Percentiles rank a stretch among this genome's conserved stretches.
phyloP scores from a whole-genome alignment of 208 protist genomes.

The Crithidia acanthocephali region DNA sequence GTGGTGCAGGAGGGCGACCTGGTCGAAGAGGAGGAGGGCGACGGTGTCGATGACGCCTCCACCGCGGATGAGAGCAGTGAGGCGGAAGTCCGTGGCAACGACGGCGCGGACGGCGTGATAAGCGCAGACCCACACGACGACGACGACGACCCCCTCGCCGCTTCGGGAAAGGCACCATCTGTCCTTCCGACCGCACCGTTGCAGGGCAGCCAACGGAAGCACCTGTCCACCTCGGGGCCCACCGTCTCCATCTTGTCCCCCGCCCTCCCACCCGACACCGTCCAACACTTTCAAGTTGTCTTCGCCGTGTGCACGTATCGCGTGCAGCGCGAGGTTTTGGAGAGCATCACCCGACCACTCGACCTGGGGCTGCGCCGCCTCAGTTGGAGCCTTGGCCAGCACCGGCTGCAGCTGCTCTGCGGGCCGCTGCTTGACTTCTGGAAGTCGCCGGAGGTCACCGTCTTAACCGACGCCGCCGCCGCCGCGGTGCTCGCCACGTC shows the following conservation, averaged over 20 bases:
- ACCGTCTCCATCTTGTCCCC: slow-evolving; percentile 21
- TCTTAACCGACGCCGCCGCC: not conserved
- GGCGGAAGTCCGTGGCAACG: not conserved
- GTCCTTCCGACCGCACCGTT: too few relatives aligned
- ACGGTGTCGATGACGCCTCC: not conserved
- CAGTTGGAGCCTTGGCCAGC: slow-evolving; percentile 20
- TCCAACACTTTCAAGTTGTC: slow-evolving; percentile 23
- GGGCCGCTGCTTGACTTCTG: slow-evolving; percentile 29
- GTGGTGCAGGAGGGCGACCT: not conserved
- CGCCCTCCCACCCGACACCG: slow-evolving; percentile 8
- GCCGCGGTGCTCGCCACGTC: not conserved
- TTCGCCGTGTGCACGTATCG: slow-evolving; percentile 13
- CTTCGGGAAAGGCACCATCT: too few relatives aligned
- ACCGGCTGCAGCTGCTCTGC: slow-evolving; percentile 26
- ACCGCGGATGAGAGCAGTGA: too few relatives aligned
- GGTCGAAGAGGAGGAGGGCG: not conserved
- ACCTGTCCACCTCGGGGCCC: not conserved
- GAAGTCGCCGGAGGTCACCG: not conserved
- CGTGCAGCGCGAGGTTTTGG: slow-evolving; percentile 20
- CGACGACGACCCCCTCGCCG: too few relatives aligned
- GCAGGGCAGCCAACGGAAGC: not conserved
- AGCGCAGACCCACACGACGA: not conserved
- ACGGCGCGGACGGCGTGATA: not conserved
- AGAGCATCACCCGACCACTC: slow-evolving; percentile 22
- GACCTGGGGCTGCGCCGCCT: slow-evolving; percentile 31